Base-by-base conservation (phyloP, 106 monocot species). In the Alisma plantagoaquatica region DNA sequence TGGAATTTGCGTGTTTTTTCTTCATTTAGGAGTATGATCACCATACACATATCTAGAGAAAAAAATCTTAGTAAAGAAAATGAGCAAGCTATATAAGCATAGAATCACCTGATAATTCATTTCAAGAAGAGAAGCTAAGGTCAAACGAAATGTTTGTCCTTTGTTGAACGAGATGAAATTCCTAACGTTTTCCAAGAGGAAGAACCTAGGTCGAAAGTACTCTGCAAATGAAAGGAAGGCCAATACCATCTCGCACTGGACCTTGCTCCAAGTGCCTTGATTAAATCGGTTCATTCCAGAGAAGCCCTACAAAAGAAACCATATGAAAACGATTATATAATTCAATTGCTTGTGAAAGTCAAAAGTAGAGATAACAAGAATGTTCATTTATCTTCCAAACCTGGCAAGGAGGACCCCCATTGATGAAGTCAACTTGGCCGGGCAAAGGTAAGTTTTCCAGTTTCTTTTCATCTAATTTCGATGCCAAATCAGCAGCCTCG, bases 91-190 rank as follows among this genome's bases (percentile, higher is more conserved):
- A n/a, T n/a, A n/a, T n/a, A n/a, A n/a, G n/a, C n/a, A n/a, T n/a
- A n/a, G n/a, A n/a, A n/a, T n/a, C n/a, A 98, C 98, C 89, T 98
- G 98, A 54, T 98, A 98, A 45, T 85, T 85, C 98, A 98, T 90
- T 63, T 90, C 98, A 31, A 98, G 63, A 14, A 98, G 85, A 15
- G 98, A 98, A 57, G 98, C 98, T 66, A 98, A 65, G 50, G 98
- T 69, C 44, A 98, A 63, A 15, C 98, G 70, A 57, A 98, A 98
- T 46, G 98, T 98, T 59, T 89, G 85, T 1, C 98, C 98, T 64
- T 98, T 98, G 61, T 98, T 98, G 58, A 98, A 98, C 24, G 98
- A 98, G 4, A 98, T 90, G 62, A 98, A 86, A 41, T 70, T 98
- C 53, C 98, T 81, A 38, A 98, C 98, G 55, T 98, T 98, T 54